These are phyloP conservation scores for Cadophora malorum DNA, from an alignment of 2,329 filamentous ascomycete genomes.

Conservation along the genomic window DNA sequence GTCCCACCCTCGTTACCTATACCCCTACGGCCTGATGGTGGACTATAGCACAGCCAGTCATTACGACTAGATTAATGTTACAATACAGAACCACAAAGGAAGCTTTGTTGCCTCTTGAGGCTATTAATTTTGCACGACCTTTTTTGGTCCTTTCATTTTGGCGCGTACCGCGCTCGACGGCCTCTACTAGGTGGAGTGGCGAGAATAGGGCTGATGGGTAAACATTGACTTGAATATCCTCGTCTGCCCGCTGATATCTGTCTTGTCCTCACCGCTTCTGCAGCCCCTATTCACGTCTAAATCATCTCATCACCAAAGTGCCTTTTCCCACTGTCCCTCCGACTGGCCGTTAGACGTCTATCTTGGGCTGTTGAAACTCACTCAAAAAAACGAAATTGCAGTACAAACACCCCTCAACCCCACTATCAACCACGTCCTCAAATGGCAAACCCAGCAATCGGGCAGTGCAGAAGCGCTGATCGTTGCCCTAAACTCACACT, in stretches of 20 bases:
- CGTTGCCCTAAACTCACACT: not conserved
- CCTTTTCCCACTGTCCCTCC: not conserved
- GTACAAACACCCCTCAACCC: conserved; percentile 7
- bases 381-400: conserved; percentile 7
- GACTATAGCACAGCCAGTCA: conserved; percentile 14
- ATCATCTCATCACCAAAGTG: not conserved
- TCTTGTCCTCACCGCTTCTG: not conserved
- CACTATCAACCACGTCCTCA: not conserved
- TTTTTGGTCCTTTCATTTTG: not conserved
- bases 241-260: not conserved
- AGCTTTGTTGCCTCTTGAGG: not conserved
- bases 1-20: conserved; percentile 29
- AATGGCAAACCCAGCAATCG: not conserved
- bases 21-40: conserved; percentile 12
- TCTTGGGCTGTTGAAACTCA: not conserved
- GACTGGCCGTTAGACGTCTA: not conserved
- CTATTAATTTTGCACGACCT: not conserved
- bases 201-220: not conserved
- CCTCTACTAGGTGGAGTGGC: not conserved
- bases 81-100: conserved; percentile 12
- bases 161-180: not conserved
- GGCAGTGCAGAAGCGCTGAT: not conserved
- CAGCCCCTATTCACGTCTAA: not conserved
- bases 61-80: conserved; percentile 22
- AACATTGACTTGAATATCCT: not conserved